A percentile compares a stretch with the other conserved stretches of the same genome.
These are phyloP conservation scores for Leccinum idahoense DNA, from an alignment of 1,284 basidiomycete species.

Conservation along the genomic window DNA sequence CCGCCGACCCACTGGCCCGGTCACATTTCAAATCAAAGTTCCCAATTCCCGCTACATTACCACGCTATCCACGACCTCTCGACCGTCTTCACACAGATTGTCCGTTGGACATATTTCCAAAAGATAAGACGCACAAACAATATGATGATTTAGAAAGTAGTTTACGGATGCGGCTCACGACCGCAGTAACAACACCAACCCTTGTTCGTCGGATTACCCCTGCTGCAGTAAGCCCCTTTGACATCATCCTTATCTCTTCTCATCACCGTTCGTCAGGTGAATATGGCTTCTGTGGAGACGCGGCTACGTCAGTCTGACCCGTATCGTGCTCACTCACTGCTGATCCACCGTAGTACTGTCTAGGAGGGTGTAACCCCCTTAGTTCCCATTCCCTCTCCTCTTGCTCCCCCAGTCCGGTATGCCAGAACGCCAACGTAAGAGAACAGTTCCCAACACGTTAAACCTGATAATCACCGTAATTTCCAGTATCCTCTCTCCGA, in stretches of 20 bases:
- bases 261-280: slow-evolving; percentile 41
- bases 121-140: too few species aligned
- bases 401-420: slow-evolving; percentile 70
- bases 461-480: slow-evolving; percentile 1
- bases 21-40: too few species aligned
- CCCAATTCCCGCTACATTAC: too few species aligned
- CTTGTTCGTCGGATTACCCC: slow-evolving; percentile 54
- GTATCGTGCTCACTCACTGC: not conserved
- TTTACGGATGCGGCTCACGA: not conserved
- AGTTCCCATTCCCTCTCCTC: slow-evolving; percentile 58
- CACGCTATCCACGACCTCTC: too few species aligned
- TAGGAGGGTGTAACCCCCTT: slow-evolving; percentile 80
- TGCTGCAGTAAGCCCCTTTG: slow-evolving; percentile 58
- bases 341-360: slow-evolving; percentile 52
- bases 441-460: not conserved
- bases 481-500: slow-evolving; percentile 59
- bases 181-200: slow-evolving; percentile 47
- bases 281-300: slow-evolving; percentile 67
- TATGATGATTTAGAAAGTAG: too few species aligned
- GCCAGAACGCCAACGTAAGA: slow-evolving; percentile 56
- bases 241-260: not conserved
- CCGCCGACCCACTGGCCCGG: too few species aligned
- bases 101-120: too few species aligned
- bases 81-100: too few species aligned
- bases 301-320: slow-evolving; percentile 34